Conservation (phyloP, 306 rosid species). For the Vigna reflexopilosa region DNA sequence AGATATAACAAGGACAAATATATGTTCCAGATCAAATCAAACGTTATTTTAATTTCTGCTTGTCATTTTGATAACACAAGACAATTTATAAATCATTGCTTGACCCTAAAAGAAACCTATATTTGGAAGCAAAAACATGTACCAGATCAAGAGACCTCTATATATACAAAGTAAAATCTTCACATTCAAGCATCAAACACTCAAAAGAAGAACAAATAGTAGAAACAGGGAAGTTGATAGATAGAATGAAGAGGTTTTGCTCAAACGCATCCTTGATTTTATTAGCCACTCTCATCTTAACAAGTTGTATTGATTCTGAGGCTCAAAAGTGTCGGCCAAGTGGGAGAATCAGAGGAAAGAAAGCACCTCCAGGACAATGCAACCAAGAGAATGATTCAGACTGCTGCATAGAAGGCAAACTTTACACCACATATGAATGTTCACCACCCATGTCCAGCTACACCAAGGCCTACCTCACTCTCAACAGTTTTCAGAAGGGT, state of each 20-base stretch:
- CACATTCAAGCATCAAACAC: no score
- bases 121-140: background rate
- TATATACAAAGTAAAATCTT: slow-evolving; percentile 8
- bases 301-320: slow-evolving; percentile 6
- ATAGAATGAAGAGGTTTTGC: background rate
- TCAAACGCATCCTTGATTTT: background rate
- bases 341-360: slow-evolving; percentile 38
- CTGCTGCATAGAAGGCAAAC: slow-evolving; percentile 50
- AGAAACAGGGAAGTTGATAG: background rate
- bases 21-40: no score
- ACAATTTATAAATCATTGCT: background rate
- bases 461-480: slow-evolving; percentile 53
- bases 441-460: slow-evolving; percentile 42
- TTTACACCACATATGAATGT: slow-evolving; percentile 50
- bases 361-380: slow-evolving; percentile 49
- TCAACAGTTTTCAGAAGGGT: slow-evolving; percentile 53
- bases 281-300: background rate
- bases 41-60: no score
- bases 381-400: slow-evolving; percentile 50
- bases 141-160: background rate
- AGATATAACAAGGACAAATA: no score
- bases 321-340: slow-evolving; percentile 45
- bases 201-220: no score
- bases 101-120: background rate
- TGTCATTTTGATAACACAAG: background rate